Evolutionary conservation across 2,329 filamentous ascomycete genomes (phyloP).

Genomic region (Microdochium trichocladiopsis): DNA sequence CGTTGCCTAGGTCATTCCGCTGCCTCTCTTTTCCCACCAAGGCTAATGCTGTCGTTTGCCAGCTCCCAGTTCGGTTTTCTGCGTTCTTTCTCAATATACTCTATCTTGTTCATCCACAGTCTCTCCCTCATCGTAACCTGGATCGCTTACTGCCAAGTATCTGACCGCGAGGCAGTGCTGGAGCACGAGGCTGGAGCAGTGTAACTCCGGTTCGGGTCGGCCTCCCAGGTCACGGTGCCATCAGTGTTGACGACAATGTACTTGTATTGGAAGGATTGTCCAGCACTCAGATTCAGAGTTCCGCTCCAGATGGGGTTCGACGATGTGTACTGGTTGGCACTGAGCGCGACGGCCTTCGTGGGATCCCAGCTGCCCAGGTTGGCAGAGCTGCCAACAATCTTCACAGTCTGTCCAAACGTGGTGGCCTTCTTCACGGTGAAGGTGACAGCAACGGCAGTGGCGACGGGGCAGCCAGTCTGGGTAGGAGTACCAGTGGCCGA

Average conservation of each 20-base stretch:
- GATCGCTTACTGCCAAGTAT: constrained; percentile 30
- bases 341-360: constrained; percentile 44
- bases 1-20: neutral
- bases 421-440: constrained; percentile 56
- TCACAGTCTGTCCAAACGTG: constrained; percentile 55
- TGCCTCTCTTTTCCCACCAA: no score
- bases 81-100: no score
- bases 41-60: no score
- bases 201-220: constrained; percentile 43
- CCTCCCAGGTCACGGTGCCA: constrained; percentile 57
- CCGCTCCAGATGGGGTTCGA: constrained; percentile 55
- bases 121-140: no score
- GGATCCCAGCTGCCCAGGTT: constrained; percentile 59
- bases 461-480: constrained; percentile 25
- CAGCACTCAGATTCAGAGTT: constrained; percentile 46
- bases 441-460: constrained; percentile 47
- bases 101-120: no score
- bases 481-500: constrained; percentile 19
- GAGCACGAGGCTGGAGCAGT: constrained; percentile 24
- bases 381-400: constrained; percentile 51
- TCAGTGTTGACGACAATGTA: constrained; percentile 53
- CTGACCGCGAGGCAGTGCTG: constrained; percentile 16
- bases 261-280: constrained; percentile 57
- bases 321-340: constrained; percentile 50
- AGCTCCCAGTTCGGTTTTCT: no score